Evolutionary conservation across 805 yeast species (phyloP), one percentile per base, ranked within the genome.

Genomic region (Kodamaea restingae): DNA sequence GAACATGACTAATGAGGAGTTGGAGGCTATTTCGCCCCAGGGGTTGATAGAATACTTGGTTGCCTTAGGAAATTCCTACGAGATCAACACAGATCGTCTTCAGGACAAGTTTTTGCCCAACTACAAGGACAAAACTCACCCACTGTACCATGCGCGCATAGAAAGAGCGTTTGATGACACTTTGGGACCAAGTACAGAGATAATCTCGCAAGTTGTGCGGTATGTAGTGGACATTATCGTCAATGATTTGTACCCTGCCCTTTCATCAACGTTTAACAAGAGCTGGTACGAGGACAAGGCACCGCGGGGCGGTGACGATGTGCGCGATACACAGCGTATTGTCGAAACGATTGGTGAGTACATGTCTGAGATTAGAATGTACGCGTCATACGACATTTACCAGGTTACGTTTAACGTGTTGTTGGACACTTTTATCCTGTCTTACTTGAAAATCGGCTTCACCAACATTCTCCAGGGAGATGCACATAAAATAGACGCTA

Each of bases 11-110:
- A 58, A 58, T 6, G 71, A 67, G 40, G 62, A 68, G 45, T 49
- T 62, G 18, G 59, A 60, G 5, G 50, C 54, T 11, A 58, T 67
- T 18, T 63, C 73, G 3, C 67, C 42, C 69, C 81, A 85, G 17
- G 96, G 96, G 2, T 65, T 88, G 21, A 70, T 82, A 28, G 96
- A 88, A 52, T 88, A 88, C 60, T 61, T 85, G 38, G 75, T 85
- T 11, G 95, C 95, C 0, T 70, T 86, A 12, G 91, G 90, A 2
- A 88, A 88, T 60, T 93, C 90, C 49, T 95, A 84, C 60, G 93
- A 84, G 46, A 83, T 84, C 17, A 80, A 85, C 41, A 73, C 83
- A 4, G 77, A 76, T 35, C 73, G 82, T 42, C 73, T 82, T 49
- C 75, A 78, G 15, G 78, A 75, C n/a, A 68, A 78, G 52, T 84